phyloP scores from a whole-genome alignment of 2,329 filamentous ascomycete genomes.

The Aspergillus phoenicis region DNA sequence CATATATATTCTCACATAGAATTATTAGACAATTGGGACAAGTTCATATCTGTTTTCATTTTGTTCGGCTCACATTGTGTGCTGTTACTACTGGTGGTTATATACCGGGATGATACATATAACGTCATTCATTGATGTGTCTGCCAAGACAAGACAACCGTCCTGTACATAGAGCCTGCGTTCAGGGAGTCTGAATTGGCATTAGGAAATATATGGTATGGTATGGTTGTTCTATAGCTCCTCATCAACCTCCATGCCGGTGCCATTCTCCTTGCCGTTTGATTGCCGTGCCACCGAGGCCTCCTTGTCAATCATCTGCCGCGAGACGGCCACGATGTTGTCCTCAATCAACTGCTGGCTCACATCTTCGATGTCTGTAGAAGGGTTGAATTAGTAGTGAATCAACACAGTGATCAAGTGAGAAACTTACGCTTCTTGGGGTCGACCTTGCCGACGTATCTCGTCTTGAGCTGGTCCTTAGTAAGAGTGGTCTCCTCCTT shows the following conservation, averaged over 20 bases:
- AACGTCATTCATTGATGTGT: constrained; percentile 12
- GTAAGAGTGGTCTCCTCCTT: constrained; percentile 98
- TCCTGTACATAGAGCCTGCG: constrained; percentile 5
- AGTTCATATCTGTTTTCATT: neutral
- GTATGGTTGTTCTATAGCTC: constrained; percentile 42
- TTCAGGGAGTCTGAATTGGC: neutral
- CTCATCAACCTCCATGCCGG: constrained; percentile 71
- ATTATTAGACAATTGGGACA: neutral
- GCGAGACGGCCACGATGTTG: constrained; percentile 97
- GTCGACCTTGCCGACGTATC: constrained; percentile 98
- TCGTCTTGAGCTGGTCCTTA: constrained; percentile 96
- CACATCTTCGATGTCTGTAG: constrained; percentile 81
- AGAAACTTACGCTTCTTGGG: constrained; percentile 81
- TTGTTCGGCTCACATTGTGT: neutral
- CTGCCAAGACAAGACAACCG: neutral
- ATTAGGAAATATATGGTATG: neutral
- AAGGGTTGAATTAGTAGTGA: constrained; percentile 23
- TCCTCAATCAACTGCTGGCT: constrained; percentile 97
- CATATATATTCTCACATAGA: neutral
- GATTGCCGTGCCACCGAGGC: constrained; percentile 78
- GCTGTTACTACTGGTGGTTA: neutral
- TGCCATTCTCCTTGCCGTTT: constrained; percentile 43
- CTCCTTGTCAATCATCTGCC: constrained; percentile 99
- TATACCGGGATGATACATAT: neutral
- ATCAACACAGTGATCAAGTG: neutral